Base-by-base conservation (phyloP, 1,284 basidiomycete species). In the Ustilago sp. region DNA sequence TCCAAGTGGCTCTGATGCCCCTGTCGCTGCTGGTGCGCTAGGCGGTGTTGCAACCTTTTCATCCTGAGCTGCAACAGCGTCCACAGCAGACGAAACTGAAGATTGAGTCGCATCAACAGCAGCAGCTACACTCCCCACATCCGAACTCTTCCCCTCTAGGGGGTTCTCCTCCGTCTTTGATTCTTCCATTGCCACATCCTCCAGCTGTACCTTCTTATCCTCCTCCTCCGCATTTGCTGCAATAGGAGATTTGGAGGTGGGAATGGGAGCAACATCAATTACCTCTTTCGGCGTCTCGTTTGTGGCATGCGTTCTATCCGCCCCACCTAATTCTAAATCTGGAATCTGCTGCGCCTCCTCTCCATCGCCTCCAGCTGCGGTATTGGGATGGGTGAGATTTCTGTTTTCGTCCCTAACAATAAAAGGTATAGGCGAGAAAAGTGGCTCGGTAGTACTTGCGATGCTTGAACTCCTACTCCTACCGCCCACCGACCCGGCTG, bases 381-480 rank as follows among this genome's bases (percentile, higher is more conserved):
- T 13, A 23, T 13, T 43, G 11, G 41, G 7, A 31, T 58, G 41
- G 13, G 56, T 61, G n/a, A 56, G 34, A 17, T 23, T 19, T 2
- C 66, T 59, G 23, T 54, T 62, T 28, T 68, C 67, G 12, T 68
- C 67, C n/a, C 68, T 31, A 0, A 61, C 54, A 11, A 74, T 51
- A 17, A 77, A 77, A 0, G 74, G 65, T 9, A 77, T 77, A 3
- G 74, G 74, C 36, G 69, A 72, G 28, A 77, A 77, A n/a, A 77
- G 53, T 23, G 74, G 74, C 39, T 77, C 69, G 3, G 31, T n/a
- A 47, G 15, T 61, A 8, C 12, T 31, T 28, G 36, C 38, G 0
- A 63, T 47, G 23, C 68, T 75, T 6, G 45, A 38, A 36, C 67
- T 62, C 32, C 67, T 52, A 31, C 50, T 55, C 8, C 63, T 47